Percentiles rank a stretch among this genome's conserved stretches.
These are phyloP conservation scores for Coelastrella sp. DNA, from an alignment of 139 green algal species.

Conservation along the genomic window DNA sequence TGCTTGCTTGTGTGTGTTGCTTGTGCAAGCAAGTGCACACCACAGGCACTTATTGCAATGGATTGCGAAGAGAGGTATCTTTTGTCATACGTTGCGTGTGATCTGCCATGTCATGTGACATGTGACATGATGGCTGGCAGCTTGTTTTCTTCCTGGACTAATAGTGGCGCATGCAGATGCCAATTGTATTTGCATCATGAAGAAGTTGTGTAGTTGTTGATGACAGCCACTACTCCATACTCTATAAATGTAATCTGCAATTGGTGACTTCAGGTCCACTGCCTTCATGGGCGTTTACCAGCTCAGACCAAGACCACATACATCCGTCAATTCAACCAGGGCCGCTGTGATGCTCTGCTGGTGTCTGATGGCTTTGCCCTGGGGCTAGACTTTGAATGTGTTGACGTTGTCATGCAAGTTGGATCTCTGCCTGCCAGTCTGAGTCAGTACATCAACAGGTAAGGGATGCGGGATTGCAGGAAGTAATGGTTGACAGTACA, in stretches of 20 bases:
- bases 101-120: too few species aligned
- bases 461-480: too few species aligned
- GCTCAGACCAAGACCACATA: background rate
- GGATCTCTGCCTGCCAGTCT: background rate
- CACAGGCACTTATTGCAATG: too few species aligned
- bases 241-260: background rate
- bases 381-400: conserved; percentile 17
- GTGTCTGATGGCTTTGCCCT: conserved; percentile 23
- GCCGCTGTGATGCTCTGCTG: background rate
- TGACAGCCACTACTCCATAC: background rate
- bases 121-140: too few species aligned
- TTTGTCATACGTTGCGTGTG: too few species aligned
- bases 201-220: background rate
- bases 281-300: background rate
- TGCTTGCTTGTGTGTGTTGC: too few species aligned
- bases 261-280: background rate
- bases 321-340: conserved; percentile 1
- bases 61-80: too few species aligned
- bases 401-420: conserved; percentile 26
- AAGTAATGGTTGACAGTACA: too few species aligned
- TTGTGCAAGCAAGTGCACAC: too few species aligned
- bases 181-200: too few species aligned
- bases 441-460: conserved; percentile 20
- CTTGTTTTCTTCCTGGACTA: too few species aligned
- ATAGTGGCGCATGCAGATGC: too few species aligned